Evolutionary conservation across 768 basidiomycete genomes (phyloP).

Genomic region (Daedaleopsis sinensis): DNA sequence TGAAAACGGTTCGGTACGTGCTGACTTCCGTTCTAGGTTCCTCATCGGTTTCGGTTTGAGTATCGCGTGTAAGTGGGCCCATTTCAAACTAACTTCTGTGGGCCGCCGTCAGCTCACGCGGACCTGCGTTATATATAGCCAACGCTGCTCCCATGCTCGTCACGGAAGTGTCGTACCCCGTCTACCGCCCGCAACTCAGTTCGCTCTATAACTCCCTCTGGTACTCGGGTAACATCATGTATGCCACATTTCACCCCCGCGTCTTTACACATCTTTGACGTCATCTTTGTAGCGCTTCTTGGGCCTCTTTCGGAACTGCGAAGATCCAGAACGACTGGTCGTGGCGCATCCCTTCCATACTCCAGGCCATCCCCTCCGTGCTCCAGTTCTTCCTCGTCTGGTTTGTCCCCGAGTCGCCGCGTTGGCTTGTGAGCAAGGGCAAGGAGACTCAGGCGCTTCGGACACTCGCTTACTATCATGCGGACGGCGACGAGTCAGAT

Average conservation of each 20-base stretch:
- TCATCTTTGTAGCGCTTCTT: constrained; percentile 58
- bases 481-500: constrained; percentile 72
- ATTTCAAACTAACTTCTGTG: constrained; percentile 27
- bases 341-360: constrained; percentile 80
- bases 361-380: constrained; percentile 72
- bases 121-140: constrained; percentile 35
- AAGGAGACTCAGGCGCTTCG: constrained; percentile 66
- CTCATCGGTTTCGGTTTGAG: constrained; percentile 78
- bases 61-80: constrained; percentile 52
- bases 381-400: constrained; percentile 67
- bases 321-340: constrained; percentile 68
- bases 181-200: constrained; percentile 78
- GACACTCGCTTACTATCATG: constrained; percentile 83
- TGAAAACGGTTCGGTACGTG: no score
- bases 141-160: constrained; percentile 84
- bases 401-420: constrained; percentile 82
- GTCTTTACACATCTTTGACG: neutral
- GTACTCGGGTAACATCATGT: constrained; percentile 84
- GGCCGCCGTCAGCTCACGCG: neutral
- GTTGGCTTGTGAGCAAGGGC: constrained; percentile 81
- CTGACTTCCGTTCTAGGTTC: constrained; percentile 44
- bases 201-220: constrained; percentile 84
- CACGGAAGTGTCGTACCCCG: constrained; percentile 82
- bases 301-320: constrained; percentile 84
- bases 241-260: constrained; percentile 27